Evolutionary conservation across 164 flowering plant species (phyloP).

Genomic region (Vitis riparia): DNA sequence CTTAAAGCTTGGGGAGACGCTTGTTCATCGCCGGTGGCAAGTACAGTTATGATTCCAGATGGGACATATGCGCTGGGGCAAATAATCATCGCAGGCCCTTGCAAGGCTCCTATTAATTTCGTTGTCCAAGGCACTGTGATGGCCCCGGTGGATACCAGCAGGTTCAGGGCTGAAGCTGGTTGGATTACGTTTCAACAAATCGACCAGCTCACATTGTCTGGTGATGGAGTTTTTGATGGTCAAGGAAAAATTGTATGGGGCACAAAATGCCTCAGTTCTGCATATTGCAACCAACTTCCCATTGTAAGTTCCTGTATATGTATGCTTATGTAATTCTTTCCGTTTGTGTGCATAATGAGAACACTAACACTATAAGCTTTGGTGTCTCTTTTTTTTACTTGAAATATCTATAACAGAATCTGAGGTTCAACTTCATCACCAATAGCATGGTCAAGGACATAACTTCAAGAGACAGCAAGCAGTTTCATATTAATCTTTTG

Average conservation of each 20-base stretch:
- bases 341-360: no score
- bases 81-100: slow-evolving; percentile 22
- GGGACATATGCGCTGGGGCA: slow-evolving; percentile 20
- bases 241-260: slow-evolving; percentile 21
- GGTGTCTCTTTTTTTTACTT: no score
- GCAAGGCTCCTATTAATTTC: no score
- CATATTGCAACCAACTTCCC: slow-evolving; percentile 7
- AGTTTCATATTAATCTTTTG: not conserved
- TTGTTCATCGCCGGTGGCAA: slow-evolving; percentile 11
- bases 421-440: slow-evolving; percentile 29
- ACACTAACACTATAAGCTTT: no score
- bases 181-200: slow-evolving; percentile 20
- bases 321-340: no score
- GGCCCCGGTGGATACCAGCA: no score
- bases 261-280: slow-evolving; percentile 7
- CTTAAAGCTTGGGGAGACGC: slow-evolving; percentile 32
- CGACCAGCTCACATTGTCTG: slow-evolving; percentile 15
- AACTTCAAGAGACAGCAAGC: slow-evolving; percentile 34
- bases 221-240: slow-evolving; percentile 27
- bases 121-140: no score
- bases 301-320: not conserved
- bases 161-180: slow-evolving; percentile 5
- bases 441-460: slow-evolving; percentile 23
- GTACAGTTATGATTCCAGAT: slow-evolving; percentile 21
- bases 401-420: slow-evolving; percentile 16